phyloP scores from a whole-genome alignment of 257 asterid genomes.

The Fraxinus excelsior region DNA sequence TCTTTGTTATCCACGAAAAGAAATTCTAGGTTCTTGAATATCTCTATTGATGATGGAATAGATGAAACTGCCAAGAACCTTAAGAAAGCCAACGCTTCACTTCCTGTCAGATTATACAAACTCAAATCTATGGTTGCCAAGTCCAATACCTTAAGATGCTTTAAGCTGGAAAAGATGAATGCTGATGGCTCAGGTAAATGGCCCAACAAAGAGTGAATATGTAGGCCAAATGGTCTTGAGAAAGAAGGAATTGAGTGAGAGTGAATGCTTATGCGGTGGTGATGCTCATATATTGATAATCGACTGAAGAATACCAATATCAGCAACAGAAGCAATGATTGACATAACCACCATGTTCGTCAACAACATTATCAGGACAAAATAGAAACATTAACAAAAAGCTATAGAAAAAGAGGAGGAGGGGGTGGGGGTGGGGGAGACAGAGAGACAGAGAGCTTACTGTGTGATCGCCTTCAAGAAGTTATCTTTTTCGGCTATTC shows the following conservation, averaged over 20 bases:
- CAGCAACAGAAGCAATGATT: not conserved
- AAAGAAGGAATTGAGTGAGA: not conserved
- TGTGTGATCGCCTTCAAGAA: not conserved
- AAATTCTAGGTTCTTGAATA: not conserved
- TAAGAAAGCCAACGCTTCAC: not conserved
- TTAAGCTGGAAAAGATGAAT: not conserved
- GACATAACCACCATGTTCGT: not conserved
- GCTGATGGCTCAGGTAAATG: too few relatives aligned
- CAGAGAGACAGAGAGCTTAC: not conserved
- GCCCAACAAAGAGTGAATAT: not conserved
- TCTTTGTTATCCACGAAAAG: not conserved
- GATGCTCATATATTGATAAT: not conserved
- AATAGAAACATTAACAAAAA: too few relatives aligned
- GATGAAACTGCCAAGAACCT: not conserved
- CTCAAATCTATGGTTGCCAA: not conserved
- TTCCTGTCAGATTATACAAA: not conserved
- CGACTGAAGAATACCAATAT: not conserved
- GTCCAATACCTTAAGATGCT: conserved; percentile 15
- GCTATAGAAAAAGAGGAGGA: not conserved
- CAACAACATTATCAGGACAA: too few relatives aligned
- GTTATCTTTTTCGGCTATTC: not conserved
- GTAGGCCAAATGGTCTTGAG: not conserved
- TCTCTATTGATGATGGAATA: not conserved
- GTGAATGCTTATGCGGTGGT: not conserved
- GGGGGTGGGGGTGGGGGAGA: too few relatives aligned